These are phyloP conservation scores for Sarcocystis neurona DNA, from an alignment of 169 alveolate genomes.

Conservation along the genomic window DNA sequence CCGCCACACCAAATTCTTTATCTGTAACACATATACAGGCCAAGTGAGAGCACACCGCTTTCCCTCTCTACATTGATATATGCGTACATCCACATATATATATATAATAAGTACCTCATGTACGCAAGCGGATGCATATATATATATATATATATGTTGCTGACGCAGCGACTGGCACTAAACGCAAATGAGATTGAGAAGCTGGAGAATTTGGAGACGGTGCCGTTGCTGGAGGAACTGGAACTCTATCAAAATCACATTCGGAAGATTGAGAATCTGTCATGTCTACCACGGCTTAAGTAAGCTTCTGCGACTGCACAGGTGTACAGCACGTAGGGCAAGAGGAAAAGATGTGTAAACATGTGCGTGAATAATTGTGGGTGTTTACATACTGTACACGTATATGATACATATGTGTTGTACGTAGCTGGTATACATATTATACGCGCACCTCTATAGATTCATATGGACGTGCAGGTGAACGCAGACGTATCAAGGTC, in stretches of 20 bases:
- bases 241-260: constrained; percentile 87
- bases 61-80: background rate
- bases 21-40: background rate
- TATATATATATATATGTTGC: background rate
- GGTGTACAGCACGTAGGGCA: too few species aligned
- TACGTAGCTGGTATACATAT: too few species aligned
- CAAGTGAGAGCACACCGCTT: background rate
- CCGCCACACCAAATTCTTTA: background rate
- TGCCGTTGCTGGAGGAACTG: constrained; percentile 74
- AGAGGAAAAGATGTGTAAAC: too few species aligned
- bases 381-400: too few species aligned
- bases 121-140: background rate
- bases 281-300: constrained; percentile 68
- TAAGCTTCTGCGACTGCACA: too few species aligned
- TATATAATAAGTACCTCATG: background rate
- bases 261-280: constrained; percentile 78
- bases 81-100: background rate
- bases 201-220: constrained; percentile 63
- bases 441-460: too few species aligned
- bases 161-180: constrained; percentile 51
- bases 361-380: too few species aligned
- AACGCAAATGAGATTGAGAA: constrained; percentile 61
- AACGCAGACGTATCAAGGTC: too few species aligned
- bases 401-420: too few species aligned
- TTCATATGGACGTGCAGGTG: too few species aligned